These are phyloP conservation scores for Diddensiella caesifluorescens DNA, from an alignment of 805 yeast genomes.

Conservation along the genomic window DNA sequence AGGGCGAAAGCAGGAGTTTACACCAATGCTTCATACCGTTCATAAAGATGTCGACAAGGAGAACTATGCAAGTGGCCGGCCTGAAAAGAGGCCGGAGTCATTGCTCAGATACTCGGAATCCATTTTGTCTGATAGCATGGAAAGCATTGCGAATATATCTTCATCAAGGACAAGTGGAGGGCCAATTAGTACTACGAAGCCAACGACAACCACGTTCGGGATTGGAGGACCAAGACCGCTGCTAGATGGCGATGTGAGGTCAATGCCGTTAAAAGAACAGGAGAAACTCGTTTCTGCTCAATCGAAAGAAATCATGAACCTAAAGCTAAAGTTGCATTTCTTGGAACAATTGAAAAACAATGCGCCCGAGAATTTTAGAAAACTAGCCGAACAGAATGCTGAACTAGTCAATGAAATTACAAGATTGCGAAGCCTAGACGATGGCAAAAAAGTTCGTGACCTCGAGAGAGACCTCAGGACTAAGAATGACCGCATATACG, in stretches of 20 bases:
- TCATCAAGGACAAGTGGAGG: background rate
- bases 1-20: constrained; percentile 13
- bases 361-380: constrained; percentile 17
- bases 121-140: constrained; percentile 13
- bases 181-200: background rate
- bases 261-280: constrained; percentile 23
- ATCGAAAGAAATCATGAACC: constrained; percentile 21
- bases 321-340: constrained; percentile 20
- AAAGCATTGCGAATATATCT: constrained; percentile 8
- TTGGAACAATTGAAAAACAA: constrained; percentile 15
- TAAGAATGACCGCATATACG: constrained; percentile 4
- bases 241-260: constrained; percentile 11
- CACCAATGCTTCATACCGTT: constrained; percentile 18
- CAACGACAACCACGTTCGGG: constrained; percentile 3
- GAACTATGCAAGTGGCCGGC: background rate
- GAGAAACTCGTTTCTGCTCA: constrained; percentile 17
- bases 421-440: background rate
- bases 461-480: constrained; percentile 5
- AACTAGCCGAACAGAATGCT: background rate
- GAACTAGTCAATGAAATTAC: background rate
- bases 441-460: background rate
- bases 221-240: constrained; percentile 2
- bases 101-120: constrained; percentile 8
- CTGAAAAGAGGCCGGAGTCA: constrained; percentile 8
- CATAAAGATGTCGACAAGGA: constrained; percentile 1